Base-by-base conservation (phyloP, 176 grass and related monocot genomes). In the Avena atlantica region DNA sequence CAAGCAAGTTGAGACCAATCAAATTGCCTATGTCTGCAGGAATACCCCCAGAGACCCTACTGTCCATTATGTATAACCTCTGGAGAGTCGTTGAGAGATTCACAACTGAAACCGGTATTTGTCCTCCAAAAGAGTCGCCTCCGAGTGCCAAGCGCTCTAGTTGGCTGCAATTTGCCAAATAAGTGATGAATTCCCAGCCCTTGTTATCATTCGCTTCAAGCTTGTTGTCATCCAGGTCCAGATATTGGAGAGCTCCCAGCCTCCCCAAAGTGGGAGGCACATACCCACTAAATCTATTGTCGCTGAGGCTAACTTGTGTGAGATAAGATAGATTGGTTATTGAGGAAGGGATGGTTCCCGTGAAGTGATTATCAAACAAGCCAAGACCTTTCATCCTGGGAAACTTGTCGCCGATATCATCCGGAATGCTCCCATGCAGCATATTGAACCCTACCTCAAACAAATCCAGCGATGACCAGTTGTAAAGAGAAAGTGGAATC, bases 1-100 rank as follows among this genome's bases (percentile, higher is more conserved):
- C 64, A 67, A 67, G 63, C 63, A 67, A 16, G 64, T 17, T 34
- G 64, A 67, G 64, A 67, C 64, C 27, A 34, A 67, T 5, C 64
- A 67, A 67, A 67, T 67, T 67, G 4, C 64, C 27, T 31, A 67
- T 67, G 64, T 67, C 64, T 8, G 64, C 64, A 67, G 64, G 64
- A 67, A 34, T 67, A 67, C 5, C 6, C 64, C 64, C 64, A 34
- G 64, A 34, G 13, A 67, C 13, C 64, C 27, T 6, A 9, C 6
- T 67, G 64, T 67, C 64, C 27, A 67, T 67, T 66, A 66, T 15
- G 64, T 67, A 67, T 14, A 67, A 16, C 25, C 16, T 34, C 12
- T 67, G 64, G 64, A 67, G 64, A 67, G 64, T 67, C 16, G 6
- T 34, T 67, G 64, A 67, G 27, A 67, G 64, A 4, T 67, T 67